Evolutionary conservation across 179 eudicot species (phyloP).

Genomic region (Silene vulgaris): DNA sequence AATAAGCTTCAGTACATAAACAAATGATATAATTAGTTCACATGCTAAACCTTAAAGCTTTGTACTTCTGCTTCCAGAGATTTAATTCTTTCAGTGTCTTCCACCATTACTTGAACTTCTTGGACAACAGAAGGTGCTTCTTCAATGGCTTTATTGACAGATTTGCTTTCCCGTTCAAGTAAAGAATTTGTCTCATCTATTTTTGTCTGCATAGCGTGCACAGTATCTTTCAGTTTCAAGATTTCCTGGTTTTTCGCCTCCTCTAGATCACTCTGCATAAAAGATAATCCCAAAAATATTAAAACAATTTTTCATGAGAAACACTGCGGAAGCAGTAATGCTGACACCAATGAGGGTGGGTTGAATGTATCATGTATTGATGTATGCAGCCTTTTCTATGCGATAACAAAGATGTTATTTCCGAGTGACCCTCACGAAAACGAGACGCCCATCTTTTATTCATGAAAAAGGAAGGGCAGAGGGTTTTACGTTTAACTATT

Average conservation of each 20-base stretch:
- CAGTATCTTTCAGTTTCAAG: conserved; percentile 50
- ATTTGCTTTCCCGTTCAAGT: conserved; percentile 63
- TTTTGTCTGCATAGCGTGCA: conserved; percentile 57
- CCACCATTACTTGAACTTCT: conserved; percentile 74
- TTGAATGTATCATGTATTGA: not conserved
- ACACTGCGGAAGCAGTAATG: not conserved
- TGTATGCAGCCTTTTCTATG: not conserved
- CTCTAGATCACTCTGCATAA: conserved; percentile 76
- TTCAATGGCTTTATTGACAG: conserved; percentile 64
- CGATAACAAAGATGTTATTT: not conserved
- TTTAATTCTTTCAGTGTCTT: conserved; percentile 70
- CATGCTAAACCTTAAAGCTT: conserved; percentile 49
- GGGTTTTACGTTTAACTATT: not conserved
- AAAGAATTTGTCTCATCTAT: conserved; percentile 66
- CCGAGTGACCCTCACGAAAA: not conserved
- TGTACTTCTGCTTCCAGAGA: conserved; percentile 58
- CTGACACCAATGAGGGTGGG: conserved; percentile 8
- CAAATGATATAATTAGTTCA: not conserved
- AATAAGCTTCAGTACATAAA: conserved; percentile 2
- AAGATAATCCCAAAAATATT: conserved; percentile 14
- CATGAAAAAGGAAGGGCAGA: conserved; percentile 1
- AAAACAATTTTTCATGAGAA: not conserved
- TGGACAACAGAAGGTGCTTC: conserved; percentile 87
- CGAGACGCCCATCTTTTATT: not conserved
- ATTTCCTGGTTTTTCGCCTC: conserved; percentile 80